A percentile compares a stretch with the other conserved stretches of the same genome.
These are phyloP conservation scores for Rubia occidens DNA, from an alignment of 305 asterid genomes.

Conservation along the genomic window DNA sequence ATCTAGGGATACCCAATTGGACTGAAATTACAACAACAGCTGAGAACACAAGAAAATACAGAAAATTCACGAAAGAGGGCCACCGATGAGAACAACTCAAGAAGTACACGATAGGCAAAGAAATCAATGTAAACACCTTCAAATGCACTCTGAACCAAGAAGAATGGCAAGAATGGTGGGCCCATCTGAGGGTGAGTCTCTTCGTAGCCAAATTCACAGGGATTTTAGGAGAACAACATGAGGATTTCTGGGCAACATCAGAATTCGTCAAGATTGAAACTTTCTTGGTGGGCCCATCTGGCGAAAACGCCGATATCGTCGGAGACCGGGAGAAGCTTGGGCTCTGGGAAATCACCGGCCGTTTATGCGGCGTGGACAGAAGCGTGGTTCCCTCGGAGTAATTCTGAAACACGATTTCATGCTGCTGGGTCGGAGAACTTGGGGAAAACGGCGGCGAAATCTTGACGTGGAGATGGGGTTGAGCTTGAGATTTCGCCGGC, in stretches of 20 bases:
- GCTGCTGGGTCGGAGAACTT: constrained; percentile 11
- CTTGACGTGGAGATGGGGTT: constrained; percentile 19
- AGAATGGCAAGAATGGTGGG: constrained; percentile 30
- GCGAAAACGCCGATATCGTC: constrained; percentile 12
- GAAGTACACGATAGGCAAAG: constrained; percentile 29
- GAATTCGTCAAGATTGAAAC: constrained; percentile 14
- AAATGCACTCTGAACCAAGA: constrained; percentile 31
- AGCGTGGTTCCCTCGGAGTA: constrained; percentile 21
- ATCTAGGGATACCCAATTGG: constrained; percentile 25
- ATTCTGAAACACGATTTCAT: constrained; percentile 25
- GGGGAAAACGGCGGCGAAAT: constrained; percentile 29
- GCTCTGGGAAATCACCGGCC: constrained; percentile 32
- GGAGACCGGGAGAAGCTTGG: constrained; percentile 26
- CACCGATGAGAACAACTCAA: constrained; percentile 23
- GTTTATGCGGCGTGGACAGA: constrained; percentile 31
- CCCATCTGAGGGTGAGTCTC: constrained; percentile 26
- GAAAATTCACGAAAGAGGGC: constrained; percentile 24
- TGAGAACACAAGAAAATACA: constrained; percentile 20
- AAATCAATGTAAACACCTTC: constrained; percentile 28
- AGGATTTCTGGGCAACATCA: constrained; percentile 17
- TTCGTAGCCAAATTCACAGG: constrained; percentile 30
- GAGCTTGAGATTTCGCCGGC: constrained; percentile 6
- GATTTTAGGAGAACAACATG: constrained; percentile 25
- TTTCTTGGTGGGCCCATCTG: constrained; percentile 6
- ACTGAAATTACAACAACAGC: constrained; percentile 25